Base-by-base conservation (phyloP, 2,329 filamentous ascomycete genomes). In the Orbilia brochopaga region DNA sequence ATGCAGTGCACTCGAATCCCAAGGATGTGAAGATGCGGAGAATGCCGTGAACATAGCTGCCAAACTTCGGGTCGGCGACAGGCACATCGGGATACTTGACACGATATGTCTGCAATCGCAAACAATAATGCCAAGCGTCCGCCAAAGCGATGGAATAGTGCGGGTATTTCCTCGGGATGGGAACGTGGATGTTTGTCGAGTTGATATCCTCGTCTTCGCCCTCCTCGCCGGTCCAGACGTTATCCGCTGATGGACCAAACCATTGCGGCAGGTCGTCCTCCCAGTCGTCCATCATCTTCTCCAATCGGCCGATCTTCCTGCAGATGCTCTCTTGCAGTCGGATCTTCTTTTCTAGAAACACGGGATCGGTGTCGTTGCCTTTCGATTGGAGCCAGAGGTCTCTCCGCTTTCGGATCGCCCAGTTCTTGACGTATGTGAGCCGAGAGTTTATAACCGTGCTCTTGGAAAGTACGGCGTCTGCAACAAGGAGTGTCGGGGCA, bases 121-220 rank as follows among this genome's bases (percentile, higher is more conserved):
- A 62, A 37, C 74, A 73, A 35, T 74, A 75, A 50, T 74, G 69
- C 74, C 74, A 76, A 13, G 73, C 75, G 57, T 75, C 74, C 40
- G 74, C 73, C 46, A 75, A 46, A 24, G 74, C 74, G 51, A 76
- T 67, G 55, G 74, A 72, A 37, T 65, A 70, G 58, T 76, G 75
- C 37, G 73, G 64, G 52, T 76, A 76, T 52, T 63, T 73, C 59
- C 69, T 73, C 10, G 74, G 74, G 32, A 73, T 63, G 60, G 76
- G 73, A 11, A 67, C 69, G 48, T 63, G 42, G 46, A 74, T 74
- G 53, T 57, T 27, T 0, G 75, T 76, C n/a, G 37, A 59, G 42
- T 76, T 76, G 35, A 76, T 76, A 57, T 76, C 74, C 32, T 76
- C 74, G 30, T 75, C 75, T 32, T 74, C 66, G 6, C 73, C 73